Base-by-base conservation (phyloP, 2,329 filamentous ascomycete species). In the Biscogniauxia marginata region DNA sequence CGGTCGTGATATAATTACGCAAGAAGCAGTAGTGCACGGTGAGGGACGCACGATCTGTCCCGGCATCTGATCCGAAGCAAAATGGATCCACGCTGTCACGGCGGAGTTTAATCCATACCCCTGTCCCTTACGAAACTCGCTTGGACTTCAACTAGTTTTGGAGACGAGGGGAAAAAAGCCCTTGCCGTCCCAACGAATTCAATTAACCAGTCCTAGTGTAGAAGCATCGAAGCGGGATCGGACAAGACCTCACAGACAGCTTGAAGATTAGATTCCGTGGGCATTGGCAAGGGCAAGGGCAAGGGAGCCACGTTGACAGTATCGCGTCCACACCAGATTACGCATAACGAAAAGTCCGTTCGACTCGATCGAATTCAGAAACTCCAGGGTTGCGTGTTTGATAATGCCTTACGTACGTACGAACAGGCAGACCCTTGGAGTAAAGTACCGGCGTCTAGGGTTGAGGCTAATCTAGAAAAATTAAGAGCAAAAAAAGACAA, bases 111-210 rank as follows among this genome's bases (percentile, higher is more conserved):
- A 23, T 50, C 48, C 52, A 47, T 46, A 48, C 56, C 53, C 53
- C 51, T 46, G 47, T 55, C 45, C 46, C 50, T 58, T 62, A 49
- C 63, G 62, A 65, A 65, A 65, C 63, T 65, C 61, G 61, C 61
- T 64, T 63, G 59, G 51, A 52, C 51, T 59, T 57, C 57, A 54
- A 46, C 54, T 45, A 45, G 63, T 64, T 64, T 65, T 59, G 62
- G 56, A 11, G 30, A 39, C 30, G 30, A 39, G 4, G 30, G 30
- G n/a, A 39, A 9, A 11, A 55, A 55, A 25, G 39, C 50, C 24
- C 54, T 62, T 60, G 50, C 48, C 21, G 48, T 55, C 48, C 49
- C 54, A 50, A 57, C 53, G 55, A 49, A 25, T 30, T 48, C 60
- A 7, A 39, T 51, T 54, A 54, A 50, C 49, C 39, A 56, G 23